Evolutionary conservation across 2,329 filamentous ascomycete genomes (phyloP), one percentile per base, ranked within the genome.

Genomic region (Calonectria multiphialidica): DNA sequence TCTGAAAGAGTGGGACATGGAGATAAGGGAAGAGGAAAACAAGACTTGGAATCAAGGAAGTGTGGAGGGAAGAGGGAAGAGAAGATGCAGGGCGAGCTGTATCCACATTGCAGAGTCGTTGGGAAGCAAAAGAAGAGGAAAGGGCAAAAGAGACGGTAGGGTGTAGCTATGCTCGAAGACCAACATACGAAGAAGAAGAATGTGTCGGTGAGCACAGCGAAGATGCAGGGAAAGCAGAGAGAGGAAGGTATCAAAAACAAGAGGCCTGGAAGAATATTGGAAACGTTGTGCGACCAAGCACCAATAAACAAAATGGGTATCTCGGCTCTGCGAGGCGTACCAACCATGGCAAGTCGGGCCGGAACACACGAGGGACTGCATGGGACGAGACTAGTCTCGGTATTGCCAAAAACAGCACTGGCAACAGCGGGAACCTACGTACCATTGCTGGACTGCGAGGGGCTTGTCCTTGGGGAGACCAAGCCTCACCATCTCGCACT

Each of bases 371-470:
- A n/a, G 40, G 25, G 23, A 18, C 44, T 37, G 45, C 37, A 55
- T 16, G 37, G 18, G 25, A 45, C 44, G 21, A n/a, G 66, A n/a
- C 59, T 50, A 25, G 16, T 64, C 28, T 42, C 40, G 12, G 25
- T 37, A 25, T 28, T 44, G 23, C 28, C 13, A 53, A 16, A 23
- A 53, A 45, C 23, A 18, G 47, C 18, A 12, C 25, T 35, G 30
- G 21, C 18, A 49, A 44, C n/a, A 18, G 28, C 13, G 21, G 23
- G 35, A 15, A 40, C 25, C 13, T 33, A 77, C 83, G 74, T 85
- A 93, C 94, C 94, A 98, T 87, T 98, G 96, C 81, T 97, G 96
- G 23, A 99, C 97, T 1, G 95, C 97, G 28, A 99, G 89, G 12
- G 97, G 97, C 75, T 92, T 90, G 70, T 95, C 90, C 73, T 94